Conservation (phyloP, 2,329 filamentous ascomycete species). For the Thelonectria blattea region DNA sequence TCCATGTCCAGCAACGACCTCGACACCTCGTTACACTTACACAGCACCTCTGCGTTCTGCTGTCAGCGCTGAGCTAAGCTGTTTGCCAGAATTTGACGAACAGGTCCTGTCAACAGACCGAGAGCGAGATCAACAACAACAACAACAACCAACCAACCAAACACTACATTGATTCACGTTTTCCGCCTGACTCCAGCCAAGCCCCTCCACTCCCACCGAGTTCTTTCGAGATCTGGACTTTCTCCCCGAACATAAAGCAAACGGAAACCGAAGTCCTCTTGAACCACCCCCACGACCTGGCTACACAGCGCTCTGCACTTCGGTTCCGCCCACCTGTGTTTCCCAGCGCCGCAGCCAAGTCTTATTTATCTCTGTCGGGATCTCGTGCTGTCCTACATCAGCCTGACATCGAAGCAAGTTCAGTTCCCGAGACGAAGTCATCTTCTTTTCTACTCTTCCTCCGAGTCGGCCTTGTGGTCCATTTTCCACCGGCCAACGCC, state of each 20-base stretch:
- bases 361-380: not conserved
- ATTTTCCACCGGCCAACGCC: not conserved
- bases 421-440: not conserved
- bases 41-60: constrained; percentile 29
- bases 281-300: constrained; percentile 8
- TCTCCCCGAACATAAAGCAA: not conserved
- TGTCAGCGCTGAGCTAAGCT: constrained; percentile 33
- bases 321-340: constrained; percentile 9
- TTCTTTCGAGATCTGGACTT: not conserved
- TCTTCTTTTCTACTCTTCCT: not conserved
- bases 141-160: not conserved
- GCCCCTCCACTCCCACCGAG: not conserved
- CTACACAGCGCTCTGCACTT: constrained; percentile 10
- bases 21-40: constrained; percentile 38
- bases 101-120: constrained; percentile 29
- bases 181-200: not conserved
- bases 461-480: not conserved
- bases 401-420: not conserved
- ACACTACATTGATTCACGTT: not conserved
- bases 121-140: not conserved
- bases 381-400: not conserved
- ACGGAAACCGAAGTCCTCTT: constrained; percentile 1
- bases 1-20: constrained; percentile 20
- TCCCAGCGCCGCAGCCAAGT: constrained; percentile 1
- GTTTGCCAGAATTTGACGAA: constrained; percentile 25